Evolutionary conservation across 495 filamentous ascomycete genomes (phyloP).

Genomic region (Hyaloscypha hepaticicola): DNA sequence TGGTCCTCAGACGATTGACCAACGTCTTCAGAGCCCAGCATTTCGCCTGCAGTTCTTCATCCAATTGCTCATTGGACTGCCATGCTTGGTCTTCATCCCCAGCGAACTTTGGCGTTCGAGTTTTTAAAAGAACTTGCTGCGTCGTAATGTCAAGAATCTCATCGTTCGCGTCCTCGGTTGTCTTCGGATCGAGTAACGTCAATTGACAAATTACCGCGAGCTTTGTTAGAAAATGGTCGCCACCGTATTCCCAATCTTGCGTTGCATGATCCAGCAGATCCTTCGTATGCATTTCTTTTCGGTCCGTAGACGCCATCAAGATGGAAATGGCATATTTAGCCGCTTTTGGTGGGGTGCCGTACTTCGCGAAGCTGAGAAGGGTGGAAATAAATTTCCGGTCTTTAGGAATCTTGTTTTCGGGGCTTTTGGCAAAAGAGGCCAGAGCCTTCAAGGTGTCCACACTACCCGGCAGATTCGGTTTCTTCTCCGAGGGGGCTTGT

Average conservation of each 20-base stretch:
- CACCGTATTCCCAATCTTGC: conserved; percentile 74
- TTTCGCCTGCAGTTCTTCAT: conserved; percentile 83
- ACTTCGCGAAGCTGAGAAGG: conserved; percentile 74
- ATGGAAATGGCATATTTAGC: conserved; percentile 94
- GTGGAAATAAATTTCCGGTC: conserved; percentile 83
- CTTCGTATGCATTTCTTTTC: conserved; percentile 82
- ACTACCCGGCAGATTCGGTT: conserved; percentile 61
- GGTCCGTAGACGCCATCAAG: conserved; percentile 75
- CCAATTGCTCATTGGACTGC: conserved; percentile 66
- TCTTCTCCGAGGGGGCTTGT: conserved; percentile 68
- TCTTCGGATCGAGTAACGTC: conserved; percentile 69
- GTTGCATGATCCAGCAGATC: conserved; percentile 75
- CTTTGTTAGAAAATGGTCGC: conserved; percentile 75
- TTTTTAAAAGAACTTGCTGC: conserved; percentile 69
- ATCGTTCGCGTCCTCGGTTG: conserved; percentile 67
- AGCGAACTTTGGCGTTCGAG: conserved; percentile 54
- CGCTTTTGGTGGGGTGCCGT: conserved; percentile 76
- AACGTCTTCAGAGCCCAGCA: conserved; percentile 85
- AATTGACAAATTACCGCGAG: conserved; percentile 83
- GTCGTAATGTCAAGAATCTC: conserved; percentile 76
- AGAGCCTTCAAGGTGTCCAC: conserved; percentile 92
- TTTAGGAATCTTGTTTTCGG: conserved; percentile 74
- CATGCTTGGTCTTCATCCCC: conserved; percentile 50
- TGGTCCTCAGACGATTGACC: conserved; percentile 78
- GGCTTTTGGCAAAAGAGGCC: conserved; percentile 80